Percentiles rank a stretch among this genome's conserved stretches.
These are phyloP conservation scores for Xylariaceae sp. DNA, from an alignment of 2,329 filamentous ascomycete species.

Conservation along the genomic window DNA sequence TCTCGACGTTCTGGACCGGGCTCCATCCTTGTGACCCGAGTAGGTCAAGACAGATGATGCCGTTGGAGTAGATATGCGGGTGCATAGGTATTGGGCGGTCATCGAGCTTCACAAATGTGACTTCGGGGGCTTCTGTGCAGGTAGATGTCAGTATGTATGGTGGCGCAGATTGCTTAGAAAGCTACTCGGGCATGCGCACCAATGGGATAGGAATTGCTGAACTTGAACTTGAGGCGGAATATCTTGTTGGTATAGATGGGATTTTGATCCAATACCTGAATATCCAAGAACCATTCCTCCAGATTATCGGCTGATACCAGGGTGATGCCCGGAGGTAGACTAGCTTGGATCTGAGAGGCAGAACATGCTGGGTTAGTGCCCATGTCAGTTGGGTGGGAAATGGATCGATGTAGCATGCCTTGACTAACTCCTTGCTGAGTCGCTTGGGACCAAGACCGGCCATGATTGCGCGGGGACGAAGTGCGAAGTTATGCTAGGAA, in stretches of 20 bases:
- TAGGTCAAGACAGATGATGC: slow-evolving; percentile 95
- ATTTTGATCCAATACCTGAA: slow-evolving; percentile 83
- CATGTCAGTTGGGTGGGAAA: slow-evolving; percentile 1
- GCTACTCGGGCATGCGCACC: slow-evolving; percentile 53
- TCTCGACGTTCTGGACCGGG: slow-evolving; percentile 95
- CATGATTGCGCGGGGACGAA: slow-evolving; percentile 15
- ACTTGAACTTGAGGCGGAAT: slow-evolving; percentile 84
- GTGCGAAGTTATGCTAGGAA: not conserved
- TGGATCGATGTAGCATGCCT: slow-evolving; percentile 36
- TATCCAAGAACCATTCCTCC: slow-evolving; percentile 88
- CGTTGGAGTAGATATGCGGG: slow-evolving; percentile 97
- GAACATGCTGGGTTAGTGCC: not conserved
- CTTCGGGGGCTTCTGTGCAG: slow-evolving; percentile 80
- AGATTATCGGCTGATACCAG: slow-evolving; percentile 79
- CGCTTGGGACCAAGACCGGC: slow-evolving; percentile 51
- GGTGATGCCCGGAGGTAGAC: slow-evolving; percentile 65
- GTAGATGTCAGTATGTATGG: slow-evolving; percentile 4
- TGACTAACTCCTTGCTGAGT: slow-evolving; percentile 55
- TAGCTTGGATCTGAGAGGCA: slow-evolving; percentile 45
- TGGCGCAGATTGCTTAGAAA: not conserved
- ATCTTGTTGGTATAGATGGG: slow-evolving; percentile 77
- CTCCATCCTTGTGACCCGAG: slow-evolving; percentile 88
- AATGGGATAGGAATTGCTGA: slow-evolving; percentile 82
- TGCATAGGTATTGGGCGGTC: slow-evolving; percentile 80
- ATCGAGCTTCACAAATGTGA: slow-evolving; percentile 70